phyloP scores from a whole-genome alignment of 2,329 filamentous ascomycete species.

The Pseudogymnoascus sp. region DNA sequence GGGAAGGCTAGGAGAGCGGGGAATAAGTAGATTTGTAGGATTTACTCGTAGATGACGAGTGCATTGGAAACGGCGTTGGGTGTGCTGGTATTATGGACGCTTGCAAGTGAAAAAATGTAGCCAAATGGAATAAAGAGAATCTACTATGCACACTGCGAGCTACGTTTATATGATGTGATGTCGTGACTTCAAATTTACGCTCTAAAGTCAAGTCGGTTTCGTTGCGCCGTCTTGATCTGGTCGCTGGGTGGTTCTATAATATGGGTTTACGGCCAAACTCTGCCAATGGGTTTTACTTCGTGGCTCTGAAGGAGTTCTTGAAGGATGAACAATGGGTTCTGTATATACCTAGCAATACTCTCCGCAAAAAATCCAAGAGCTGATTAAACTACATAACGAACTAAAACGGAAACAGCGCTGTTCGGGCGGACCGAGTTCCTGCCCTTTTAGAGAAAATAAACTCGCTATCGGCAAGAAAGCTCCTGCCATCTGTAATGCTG shows the following conservation, averaged over 20 bases:
- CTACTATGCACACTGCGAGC: neutral
- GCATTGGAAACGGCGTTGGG: constrained; percentile 2
- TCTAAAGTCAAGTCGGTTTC: too few relatives aligned
- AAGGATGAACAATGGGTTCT: neutral
- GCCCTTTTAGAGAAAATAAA: neutral
- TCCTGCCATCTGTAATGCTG: neutral
- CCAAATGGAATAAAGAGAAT: constrained; percentile 1
- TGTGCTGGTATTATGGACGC: neutral
- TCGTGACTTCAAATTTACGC: neutral
- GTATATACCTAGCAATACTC: neutral
- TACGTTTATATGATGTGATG: neutral
- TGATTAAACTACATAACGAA: neutral
- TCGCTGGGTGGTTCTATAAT: neutral
- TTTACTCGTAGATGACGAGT: neutral
- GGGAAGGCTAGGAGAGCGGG: constrained; percentile 37
- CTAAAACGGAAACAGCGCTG: neutral
- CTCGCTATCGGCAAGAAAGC: neutral
- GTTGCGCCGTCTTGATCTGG: neutral
- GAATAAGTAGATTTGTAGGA: constrained; percentile 22
- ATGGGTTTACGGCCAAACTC: neutral
- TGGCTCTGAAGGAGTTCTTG: neutral
- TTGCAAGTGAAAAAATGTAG: constrained; percentile 5
- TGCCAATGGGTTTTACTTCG: neutral
- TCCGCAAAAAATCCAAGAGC: neutral
- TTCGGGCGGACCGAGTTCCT: neutral